phyloP scores from a whole-genome alignment of 768 basidiomycete genomes.

The Trametes villosa region DNA sequence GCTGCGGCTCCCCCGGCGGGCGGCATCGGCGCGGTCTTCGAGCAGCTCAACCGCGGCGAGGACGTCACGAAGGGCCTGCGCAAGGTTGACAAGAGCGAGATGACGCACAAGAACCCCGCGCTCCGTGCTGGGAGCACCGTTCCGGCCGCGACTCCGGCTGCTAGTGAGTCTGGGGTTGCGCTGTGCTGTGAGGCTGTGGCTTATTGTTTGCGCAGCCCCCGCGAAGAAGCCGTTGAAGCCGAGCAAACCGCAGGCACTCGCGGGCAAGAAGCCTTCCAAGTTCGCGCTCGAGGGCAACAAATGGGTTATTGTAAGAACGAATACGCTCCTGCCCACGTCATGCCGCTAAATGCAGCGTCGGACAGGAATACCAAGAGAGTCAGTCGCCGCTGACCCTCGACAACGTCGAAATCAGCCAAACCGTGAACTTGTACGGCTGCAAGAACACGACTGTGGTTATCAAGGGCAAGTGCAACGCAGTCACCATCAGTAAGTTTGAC shows the following conservation, averaged over 20 bases:
- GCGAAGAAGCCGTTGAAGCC: conserved; percentile 77
- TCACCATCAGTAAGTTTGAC: conserved; percentile 72
- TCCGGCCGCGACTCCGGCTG: conserved; percentile 40
- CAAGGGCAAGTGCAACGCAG: conserved; percentile 94
- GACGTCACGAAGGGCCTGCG: conserved; percentile 88
- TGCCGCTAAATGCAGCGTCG: background rate
- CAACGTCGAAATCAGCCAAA: conserved; percentile 77
- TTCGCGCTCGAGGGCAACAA: conserved; percentile 90
- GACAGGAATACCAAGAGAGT: conserved; percentile 91
- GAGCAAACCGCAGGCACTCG: conserved; percentile 79
- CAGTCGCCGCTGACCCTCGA: conserved; percentile 74
- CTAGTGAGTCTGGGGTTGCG: conserved; percentile 14
- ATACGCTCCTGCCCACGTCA: background rate
- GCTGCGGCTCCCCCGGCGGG: conserved; percentile 42
- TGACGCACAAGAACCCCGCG: conserved; percentile 98
- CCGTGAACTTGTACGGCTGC: conserved; percentile 88
- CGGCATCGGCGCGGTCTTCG: conserved; percentile 82
- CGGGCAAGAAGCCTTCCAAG: conserved; percentile 91
- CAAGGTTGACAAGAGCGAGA: conserved; percentile 94
- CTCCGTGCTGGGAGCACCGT: conserved; percentile 62
- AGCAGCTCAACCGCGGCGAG: conserved; percentile 87
- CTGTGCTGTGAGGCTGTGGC: background rate
- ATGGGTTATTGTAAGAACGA: conserved; percentile 79
- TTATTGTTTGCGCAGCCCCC: conserved; percentile 14
- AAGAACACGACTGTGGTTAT: conserved; percentile 83